Evolutionary conservation across 176 grass and related monocot species (phyloP), one percentile per base, ranked within the genome.

Genomic region (Triticum urartu): DNA sequence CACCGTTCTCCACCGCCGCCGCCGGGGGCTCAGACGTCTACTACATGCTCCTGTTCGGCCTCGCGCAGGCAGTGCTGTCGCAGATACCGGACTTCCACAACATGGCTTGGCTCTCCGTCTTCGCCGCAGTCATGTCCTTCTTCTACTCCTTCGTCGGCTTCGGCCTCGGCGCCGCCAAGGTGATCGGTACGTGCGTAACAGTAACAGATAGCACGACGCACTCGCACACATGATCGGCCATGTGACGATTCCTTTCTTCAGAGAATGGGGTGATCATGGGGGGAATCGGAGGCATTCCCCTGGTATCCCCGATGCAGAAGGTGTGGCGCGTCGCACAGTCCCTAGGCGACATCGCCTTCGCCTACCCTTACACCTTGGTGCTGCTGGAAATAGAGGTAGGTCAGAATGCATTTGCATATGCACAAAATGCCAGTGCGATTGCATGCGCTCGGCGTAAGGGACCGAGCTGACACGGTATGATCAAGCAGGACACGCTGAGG

Each of bases 101-200:
- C 24, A 98, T 98, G 95, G 86, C 85, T 7, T 90, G 91, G 85
- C 93, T 98, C 72, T 98, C 95, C 43, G 42, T 89, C 84, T 60
- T 90, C 43, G 93, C 95, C 1, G 89, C 93, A n/a, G 68, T 56
- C 80, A 98, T 98, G 95, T 98, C 95, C 35, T 95, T 95, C 83
- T 81, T 64, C 72, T 98, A 98, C 71, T 54, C 95, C 54, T 28
- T 87, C 87, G 79, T 95, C 62, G 95, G 93, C 34, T 86, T 98
- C 34, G 89, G 68, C 22, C 93, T 98, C 21, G 95, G 93, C 66
- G 34, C 91, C 36, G 88, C 95, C 89, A 93, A 95, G 86, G 93
- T 98, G 73, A 92, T 95, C 64, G 77, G 93, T 94, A 83, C 22
- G 35, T n/a, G 9, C 40, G 26, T 18, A 8, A 26, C 26, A 1